Base-by-base conservation (phyloP, 23 red algal genomes). In the Pyropia haitanensis region DNA sequence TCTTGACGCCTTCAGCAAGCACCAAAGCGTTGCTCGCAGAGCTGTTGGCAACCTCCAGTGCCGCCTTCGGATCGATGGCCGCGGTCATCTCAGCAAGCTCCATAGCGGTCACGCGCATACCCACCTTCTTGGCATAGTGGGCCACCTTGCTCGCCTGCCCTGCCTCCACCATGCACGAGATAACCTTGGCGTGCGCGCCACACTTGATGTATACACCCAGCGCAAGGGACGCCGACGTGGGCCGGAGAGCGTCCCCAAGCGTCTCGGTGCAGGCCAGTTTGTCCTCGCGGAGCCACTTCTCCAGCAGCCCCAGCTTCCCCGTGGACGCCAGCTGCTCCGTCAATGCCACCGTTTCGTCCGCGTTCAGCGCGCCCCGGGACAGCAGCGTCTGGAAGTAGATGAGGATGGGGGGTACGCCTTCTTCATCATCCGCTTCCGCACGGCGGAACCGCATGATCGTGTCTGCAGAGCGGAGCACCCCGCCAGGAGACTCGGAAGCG, bases 211-310 rank as follows among this genome's bases (percentile, higher is more conserved):
- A 98, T 18, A 98, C 70, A 14, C 81, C 86, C 25, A 91, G 69
- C 16, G 94, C 94, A 1, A 98, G 32, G 23, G 58, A 58, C 7
- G 76, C 76, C 15, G 64, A 73, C 21, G 63, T 39, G 18, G 68
- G 68, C 21, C 52, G 52, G 5, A 98, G 62, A 18, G 81, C 27
- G 53, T 98, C 94, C 9, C 94, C 94, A 27, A 98, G 53, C 52
- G 72, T 67, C 48, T 98, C 86, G 13, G 76, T 65, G 61, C 76
- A 98, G 6, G 65, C 77, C 12, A 98, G 55, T 34, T 85, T 82
- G 21, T 90, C 85, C 73, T 98, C 86, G 49, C 77, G 86, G 27
- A 98, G 87, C 94, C 94, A 98, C 46, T 88, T 88, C 52, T 98
- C 94, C 51, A 98, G 64, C 24, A 88, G 49, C 22, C 49, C 18